Percentiles rank a stretch among this genome's conserved stretches.
These are phyloP conservation scores for Hypericum perforatum DNA, from an alignment of 345 rosid genomes.

Conservation along the genomic window DNA sequence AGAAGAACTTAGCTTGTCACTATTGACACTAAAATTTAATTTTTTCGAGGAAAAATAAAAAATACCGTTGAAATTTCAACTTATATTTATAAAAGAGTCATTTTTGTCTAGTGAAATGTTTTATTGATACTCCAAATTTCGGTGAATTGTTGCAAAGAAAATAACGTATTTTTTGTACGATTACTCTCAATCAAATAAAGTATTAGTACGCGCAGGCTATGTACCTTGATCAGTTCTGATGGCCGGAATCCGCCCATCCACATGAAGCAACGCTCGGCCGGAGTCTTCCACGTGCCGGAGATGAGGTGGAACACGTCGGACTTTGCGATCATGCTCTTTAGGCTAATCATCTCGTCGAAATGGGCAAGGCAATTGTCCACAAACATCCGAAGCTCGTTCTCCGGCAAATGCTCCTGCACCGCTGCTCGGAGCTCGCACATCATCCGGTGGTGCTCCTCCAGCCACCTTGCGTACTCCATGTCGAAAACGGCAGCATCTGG, in stretches of 20 bases:
- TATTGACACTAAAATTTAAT: no score
- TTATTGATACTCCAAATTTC: no score
- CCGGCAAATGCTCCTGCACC: slow-evolving; percentile 71
- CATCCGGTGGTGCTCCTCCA: slow-evolving; percentile 75
- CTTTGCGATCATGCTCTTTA: slow-evolving; percentile 67
- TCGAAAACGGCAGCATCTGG: slow-evolving; percentile 72
- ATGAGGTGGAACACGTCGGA: slow-evolving; percentile 85
- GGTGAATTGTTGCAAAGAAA: no score
- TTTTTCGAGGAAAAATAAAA: no score
- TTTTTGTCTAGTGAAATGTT: no score
- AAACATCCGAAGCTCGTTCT: slow-evolving; percentile 74
- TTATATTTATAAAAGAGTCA: no score
- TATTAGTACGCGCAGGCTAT: no score
- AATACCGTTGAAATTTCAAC: no score
- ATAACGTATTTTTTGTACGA: no score
- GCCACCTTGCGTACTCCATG: slow-evolving; percentile 86
- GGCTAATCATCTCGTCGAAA: slow-evolving; percentile 65
- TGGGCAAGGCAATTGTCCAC: slow-evolving; percentile 78
- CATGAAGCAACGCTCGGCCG: slow-evolving; percentile 96
- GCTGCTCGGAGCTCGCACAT: slow-evolving; percentile 86
- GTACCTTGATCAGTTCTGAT: slow-evolving; percentile 91
- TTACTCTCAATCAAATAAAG: no score
- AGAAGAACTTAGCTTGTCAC: no score
- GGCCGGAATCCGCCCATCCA: slow-evolving; percentile 99
- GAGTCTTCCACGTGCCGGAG: slow-evolving; percentile 96